Evolutionary conservation across 106 monocot genomes (phyloP).

Genomic region (Acorus gramineus): DNA sequence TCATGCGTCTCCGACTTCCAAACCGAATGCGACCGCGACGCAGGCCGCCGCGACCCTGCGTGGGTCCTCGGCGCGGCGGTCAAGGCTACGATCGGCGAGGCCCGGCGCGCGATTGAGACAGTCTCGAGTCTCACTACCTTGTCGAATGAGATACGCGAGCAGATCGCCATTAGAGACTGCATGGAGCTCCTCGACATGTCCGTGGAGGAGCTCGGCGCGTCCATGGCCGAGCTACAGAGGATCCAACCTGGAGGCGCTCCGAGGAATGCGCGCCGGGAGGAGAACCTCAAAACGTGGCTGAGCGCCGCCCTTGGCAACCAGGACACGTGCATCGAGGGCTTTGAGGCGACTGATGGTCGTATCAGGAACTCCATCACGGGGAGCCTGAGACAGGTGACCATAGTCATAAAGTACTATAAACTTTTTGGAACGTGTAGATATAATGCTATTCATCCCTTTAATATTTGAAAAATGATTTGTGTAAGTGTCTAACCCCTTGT

Average conservation of each 20-base stretch:
- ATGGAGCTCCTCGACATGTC: conserved; percentile 66
- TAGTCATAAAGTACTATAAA: no score
- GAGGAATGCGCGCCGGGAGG: conserved; percentile 26
- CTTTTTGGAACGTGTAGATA: no score
- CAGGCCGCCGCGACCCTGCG: conserved; percentile 12
- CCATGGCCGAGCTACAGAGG: conserved; percentile 35
- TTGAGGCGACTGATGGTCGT: conserved; percentile 71
- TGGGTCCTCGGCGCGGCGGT: conserved; percentile 53
- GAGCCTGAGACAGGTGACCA: conserved; percentile 6
- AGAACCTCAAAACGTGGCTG: conserved; percentile 56
- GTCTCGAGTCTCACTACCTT: conserved; percentile 20
- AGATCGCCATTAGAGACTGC: conserved; percentile 68
- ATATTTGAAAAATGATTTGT: no score
- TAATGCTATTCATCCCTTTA: no score
- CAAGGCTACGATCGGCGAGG: conserved; percentile 54
- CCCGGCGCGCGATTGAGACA: conserved; percentile 26
- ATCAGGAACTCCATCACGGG: conserved; percentile 24
- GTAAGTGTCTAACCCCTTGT: no score
- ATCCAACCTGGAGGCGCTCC: conserved; percentile 5
- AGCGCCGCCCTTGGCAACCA: conserved; percentile 86
- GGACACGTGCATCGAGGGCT: conserved; percentile 87
- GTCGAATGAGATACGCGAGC: conserved; percentile 40
- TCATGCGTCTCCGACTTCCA: conserved; percentile 45
- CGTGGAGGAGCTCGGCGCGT: conserved; percentile 50
- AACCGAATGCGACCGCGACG: conserved; percentile 18